phyloP scores from a whole-genome alignment of 2,329 filamentous ascomycete species.

The Monosporascus sp. region DNA sequence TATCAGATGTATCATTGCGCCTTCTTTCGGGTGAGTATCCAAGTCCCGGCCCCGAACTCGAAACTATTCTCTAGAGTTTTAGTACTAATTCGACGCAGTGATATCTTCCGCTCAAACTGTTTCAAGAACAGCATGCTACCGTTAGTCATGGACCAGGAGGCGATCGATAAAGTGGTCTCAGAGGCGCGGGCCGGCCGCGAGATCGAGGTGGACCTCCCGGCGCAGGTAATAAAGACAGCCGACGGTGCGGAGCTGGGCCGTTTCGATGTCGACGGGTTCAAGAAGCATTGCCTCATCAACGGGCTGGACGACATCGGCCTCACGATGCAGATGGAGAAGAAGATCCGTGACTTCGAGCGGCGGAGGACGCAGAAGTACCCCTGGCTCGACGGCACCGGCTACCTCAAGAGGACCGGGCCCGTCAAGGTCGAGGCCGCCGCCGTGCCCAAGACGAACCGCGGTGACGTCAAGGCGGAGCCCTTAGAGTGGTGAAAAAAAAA shows the following conservation, averaged over 20 bases:
- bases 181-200: slow-evolving; percentile 77
- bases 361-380: slow-evolving; percentile 74
- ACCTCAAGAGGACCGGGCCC: slow-evolving; percentile 58
- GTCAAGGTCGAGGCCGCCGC: slow-evolving; percentile 56
- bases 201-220: slow-evolving; percentile 82
- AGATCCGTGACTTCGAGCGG: slow-evolving; percentile 79
- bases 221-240: slow-evolving; percentile 74
- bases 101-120: slow-evolving; percentile 99
- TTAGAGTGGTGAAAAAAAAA: slow-evolving; percentile 71
- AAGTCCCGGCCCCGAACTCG: no score
- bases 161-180: slow-evolving; percentile 64
- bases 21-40: slow-evolving; percentile 48
- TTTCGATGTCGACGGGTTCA: slow-evolving; percentile 89
- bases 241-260: slow-evolving; percentile 66
- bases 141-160: slow-evolving; percentile 64
- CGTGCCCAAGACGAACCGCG: slow-evolving; percentile 83
- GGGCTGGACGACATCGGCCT: slow-evolving; percentile 93
- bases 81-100: slow-evolving; percentile 25
- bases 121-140: slow-evolving; percentile 99
- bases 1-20: slow-evolving; percentile 88
- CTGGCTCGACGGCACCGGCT: slow-evolving; percentile 85
- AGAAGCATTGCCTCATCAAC: slow-evolving; percentile 90
- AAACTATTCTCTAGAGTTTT: no score
- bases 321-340: slow-evolving; percentile 86
- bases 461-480: slow-evolving; percentile 77